phyloP scores from a whole-genome alignment of 768 basidiomycete species.

The Podaxis carcinomalis region DNA sequence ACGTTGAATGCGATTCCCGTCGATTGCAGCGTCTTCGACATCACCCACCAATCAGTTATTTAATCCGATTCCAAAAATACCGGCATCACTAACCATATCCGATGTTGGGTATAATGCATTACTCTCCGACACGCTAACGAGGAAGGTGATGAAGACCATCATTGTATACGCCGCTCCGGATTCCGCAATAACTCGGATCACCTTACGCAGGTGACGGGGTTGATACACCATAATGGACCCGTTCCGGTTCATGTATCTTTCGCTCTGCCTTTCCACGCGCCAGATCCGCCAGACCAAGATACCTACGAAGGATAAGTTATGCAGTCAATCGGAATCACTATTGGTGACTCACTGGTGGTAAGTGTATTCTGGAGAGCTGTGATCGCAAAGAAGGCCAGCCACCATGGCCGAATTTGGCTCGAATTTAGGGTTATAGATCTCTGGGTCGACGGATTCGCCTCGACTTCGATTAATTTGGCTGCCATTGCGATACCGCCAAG shows the following conservation, averaged over 20 bases:
- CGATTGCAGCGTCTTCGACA: slow-evolving; percentile 1
- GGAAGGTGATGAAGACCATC: slow-evolving; percentile 4
- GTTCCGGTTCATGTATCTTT: not conserved
- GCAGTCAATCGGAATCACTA: not conserved
- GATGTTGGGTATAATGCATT: slow-evolving; percentile 7
- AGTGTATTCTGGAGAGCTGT: slow-evolving; percentile 4
- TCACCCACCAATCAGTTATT: too few relatives aligned
- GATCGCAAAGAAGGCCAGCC: not conserved
- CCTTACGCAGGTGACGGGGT: not conserved
- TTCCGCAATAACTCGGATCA: slow-evolving; percentile 5
- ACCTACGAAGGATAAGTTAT: not conserved
- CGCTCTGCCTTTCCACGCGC: slow-evolving; percentile 4
- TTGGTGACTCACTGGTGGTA: not conserved
- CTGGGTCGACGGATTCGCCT: not conserved
- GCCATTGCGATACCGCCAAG: slow-evolving; percentile 5
- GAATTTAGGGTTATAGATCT: not conserved
- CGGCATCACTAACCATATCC: slow-evolving; percentile 2
- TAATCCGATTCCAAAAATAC: not conserved
- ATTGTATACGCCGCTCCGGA: slow-evolving; percentile 2
- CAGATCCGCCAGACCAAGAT: slow-evolving; percentile 8
- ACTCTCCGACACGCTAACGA: not conserved
- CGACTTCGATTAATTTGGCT: not conserved
- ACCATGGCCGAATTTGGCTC: slow-evolving; percentile 2
- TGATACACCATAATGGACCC: not conserved
- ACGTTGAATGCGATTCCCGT: slow-evolving; percentile 11